Evolutionary conservation across 2,329 filamentous ascomycete species (phyloP), one percentile per base, ranked within the genome.

Genomic region (Fusarium setosum): DNA sequence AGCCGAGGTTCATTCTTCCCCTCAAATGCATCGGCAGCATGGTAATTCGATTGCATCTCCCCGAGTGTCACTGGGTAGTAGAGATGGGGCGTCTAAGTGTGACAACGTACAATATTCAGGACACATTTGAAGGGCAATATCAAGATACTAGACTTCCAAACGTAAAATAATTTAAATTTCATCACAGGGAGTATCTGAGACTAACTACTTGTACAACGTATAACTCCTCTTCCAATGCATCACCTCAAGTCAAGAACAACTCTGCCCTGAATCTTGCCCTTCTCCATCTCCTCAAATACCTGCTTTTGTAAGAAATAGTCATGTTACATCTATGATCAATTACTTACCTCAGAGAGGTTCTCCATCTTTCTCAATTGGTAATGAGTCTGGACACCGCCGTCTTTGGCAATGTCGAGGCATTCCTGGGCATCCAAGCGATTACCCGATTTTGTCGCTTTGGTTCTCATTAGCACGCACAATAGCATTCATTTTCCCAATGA

Each of bases 261-360:
- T 17, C 56, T 54, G 6, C 56, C 56, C 10, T 54, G 42, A 6
- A 59, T 52, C 13, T 37, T 54, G 5, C 57, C 51, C 45, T n/a
- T 20, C 18, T 60, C 57, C 4, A 60, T 24, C 21, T 60, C 51
- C 11, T 50, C 50, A 21, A 60, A 60, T 3, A 60, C 15, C 51
- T 44, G 10, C 2, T 4, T 4, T 4, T n/a, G 4, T 52, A 21
- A 53, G 48, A 21, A n/a, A 18, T n/a, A 18, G 15, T 11, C 7
- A 2, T n/a, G n/a, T 11, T 13, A 21, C 13, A 20, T 8, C 12
- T 18, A 23, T 5, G 9, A 5, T n/a, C 4, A 42, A 11, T 11
- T 1, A 34, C 40, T 5, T n/a, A 37, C 56, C 6, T 59, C 40
- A 13, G 56, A 48, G 23, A 59, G 56, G n/a, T 40, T 18, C 5